Evolutionary conservation across 345 rosid species (phyloP), one percentile per base, ranked within the genome.

Genomic region (Gynandropsis gynandra): DNA sequence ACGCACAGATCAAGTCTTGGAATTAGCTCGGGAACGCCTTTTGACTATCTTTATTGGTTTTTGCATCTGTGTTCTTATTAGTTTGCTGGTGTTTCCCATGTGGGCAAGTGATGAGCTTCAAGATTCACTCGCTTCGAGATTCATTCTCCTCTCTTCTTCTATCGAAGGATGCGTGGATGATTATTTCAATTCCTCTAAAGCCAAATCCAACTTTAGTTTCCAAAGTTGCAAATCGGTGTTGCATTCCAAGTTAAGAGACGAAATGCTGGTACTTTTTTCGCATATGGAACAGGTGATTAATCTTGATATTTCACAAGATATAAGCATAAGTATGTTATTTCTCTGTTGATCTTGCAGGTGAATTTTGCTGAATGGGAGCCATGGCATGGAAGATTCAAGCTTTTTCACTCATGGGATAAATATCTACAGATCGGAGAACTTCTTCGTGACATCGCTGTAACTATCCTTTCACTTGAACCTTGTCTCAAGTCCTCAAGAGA

Each of bases 311-410:
- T n/a, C n/a, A n/a, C n/a, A n/a, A n/a, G n/a, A n/a, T n/a, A n/a
- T n/a, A n/a, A 39, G 32, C 12, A 54, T 4, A 47, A n/a, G 33
- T 38, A 51, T 52, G 37, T 45, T 39, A 39, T 11, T 45, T 0
- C 15, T 3, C 4, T 47, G 37, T 33, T 11, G 8, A 24, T 24
- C 29, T 47, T 49, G 17, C 63, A 90, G 98, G 82, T 74, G 43
- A 79, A 73, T 69, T 87, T 87, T 52, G 96, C 96, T 4, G 82
- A 68, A 75, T 92, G 98, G 98, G 98, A 92, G 69, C 98, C 95
- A 5, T 80, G 90, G 76, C 96, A 92, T 39, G 88, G 96, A 1
- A 73, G 72, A 34, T 92, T 85, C 55, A 87, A 96, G 27, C 68
- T 80, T 14, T 73, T 71, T 48, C 76, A 87, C 46, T 95, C 96